Evolutionary conservation across 495 filamentous ascomycete species (phyloP).

Genomic region (Xylaria grammica): DNA sequence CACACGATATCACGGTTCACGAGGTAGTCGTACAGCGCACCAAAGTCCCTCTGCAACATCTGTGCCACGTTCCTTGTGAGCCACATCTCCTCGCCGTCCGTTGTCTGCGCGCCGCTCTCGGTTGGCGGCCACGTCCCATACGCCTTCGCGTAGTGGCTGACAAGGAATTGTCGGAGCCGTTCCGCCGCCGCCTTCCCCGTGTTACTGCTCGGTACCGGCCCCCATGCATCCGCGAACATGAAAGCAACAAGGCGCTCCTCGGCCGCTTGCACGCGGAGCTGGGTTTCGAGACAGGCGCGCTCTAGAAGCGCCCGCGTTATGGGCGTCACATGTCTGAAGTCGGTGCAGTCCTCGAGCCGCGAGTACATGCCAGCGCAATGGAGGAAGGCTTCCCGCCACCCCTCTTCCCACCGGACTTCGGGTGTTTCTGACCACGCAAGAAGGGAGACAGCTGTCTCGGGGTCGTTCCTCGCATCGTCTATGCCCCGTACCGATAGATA

Average conservation of each 20-base stretch:
- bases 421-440: slow-evolving; percentile 67
- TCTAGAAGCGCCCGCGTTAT: slow-evolving; percentile 69
- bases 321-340: slow-evolving; percentile 63
- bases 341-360: slow-evolving; percentile 57
- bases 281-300: slow-evolving; percentile 64
- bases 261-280: slow-evolving; percentile 65
- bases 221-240: slow-evolving; percentile 69
- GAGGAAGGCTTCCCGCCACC: slow-evolving; percentile 71
- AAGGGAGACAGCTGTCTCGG: slow-evolving; percentile 63
- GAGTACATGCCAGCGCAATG: slow-evolving; percentile 71
- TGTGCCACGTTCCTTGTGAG: slow-evolving; percentile 63
- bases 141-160: slow-evolving; percentile 56
- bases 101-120: slow-evolving; percentile 37
- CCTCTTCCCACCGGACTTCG: slow-evolving; percentile 65
- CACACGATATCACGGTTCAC: slow-evolving; percentile 72
- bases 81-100: slow-evolving; percentile 60
- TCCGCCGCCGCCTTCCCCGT: slow-evolving; percentile 57
- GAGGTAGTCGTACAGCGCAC: slow-evolving; percentile 72
- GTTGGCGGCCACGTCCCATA: slow-evolving; percentile 66
- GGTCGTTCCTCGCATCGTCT: slow-evolving; percentile 69
- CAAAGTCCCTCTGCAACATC: slow-evolving; percentile 68
- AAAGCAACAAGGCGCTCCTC: slow-evolving; percentile 64
- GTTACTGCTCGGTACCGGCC: slow-evolving; percentile 27
- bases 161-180: slow-evolving; percentile 60
- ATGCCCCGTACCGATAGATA: slow-evolving; percentile 63